Evolutionary conservation across 257 asterid species (phyloP).

Genomic region (Eucommia ulmoides): DNA sequence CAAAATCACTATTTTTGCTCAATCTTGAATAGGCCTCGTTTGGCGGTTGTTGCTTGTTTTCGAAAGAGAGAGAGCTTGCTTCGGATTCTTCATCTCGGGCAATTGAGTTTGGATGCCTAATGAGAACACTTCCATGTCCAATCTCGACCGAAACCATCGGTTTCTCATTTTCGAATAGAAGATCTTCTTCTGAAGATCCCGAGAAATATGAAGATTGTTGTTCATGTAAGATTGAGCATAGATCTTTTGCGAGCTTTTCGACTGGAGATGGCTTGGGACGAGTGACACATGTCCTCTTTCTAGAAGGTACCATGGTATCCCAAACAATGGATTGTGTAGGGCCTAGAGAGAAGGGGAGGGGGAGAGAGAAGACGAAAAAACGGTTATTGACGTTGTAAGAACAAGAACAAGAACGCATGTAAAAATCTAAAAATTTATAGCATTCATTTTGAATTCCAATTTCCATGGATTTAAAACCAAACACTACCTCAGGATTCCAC

Average conservation of each 20-base stretch:
- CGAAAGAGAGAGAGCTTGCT: slow-evolving; percentile 92
- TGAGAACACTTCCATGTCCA: slow-evolving; percentile 98
- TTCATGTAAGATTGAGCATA: slow-evolving; percentile 78
- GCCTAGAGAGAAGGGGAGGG: slow-evolving; percentile 51
- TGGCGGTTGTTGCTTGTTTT: slow-evolving; percentile 41
- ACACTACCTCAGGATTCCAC: no score
- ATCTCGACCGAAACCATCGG: slow-evolving; percentile 97
- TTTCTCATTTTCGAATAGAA: slow-evolving; percentile 73
- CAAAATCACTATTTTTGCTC: slow-evolving; percentile 21
- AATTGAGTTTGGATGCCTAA: slow-evolving; percentile 72
- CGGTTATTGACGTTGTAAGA: no score
- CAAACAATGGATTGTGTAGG: slow-evolving; percentile 62
- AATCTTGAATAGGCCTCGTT: slow-evolving; percentile 38
- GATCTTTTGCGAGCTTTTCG: slow-evolving; percentile 83
- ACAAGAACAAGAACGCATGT: no score
- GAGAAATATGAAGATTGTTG: slow-evolving; percentile 77
- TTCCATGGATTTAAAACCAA: no score
- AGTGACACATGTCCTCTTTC: slow-evolving; percentile 72
- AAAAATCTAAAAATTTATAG: no score
- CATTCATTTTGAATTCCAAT: no score
- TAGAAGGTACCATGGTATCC: slow-evolving; percentile 81
- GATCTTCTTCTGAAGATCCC: slow-evolving; percentile 79
- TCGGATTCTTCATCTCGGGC: slow-evolving; percentile 92
- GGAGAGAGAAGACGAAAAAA: no score
- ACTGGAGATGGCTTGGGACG: slow-evolving; percentile 80